A percentile compares a stretch with the other conserved stretches of the same genome.
phyloP scores from a whole-genome alignment of 169 alveolate species.

The Plasmodium gonderi region DNA sequence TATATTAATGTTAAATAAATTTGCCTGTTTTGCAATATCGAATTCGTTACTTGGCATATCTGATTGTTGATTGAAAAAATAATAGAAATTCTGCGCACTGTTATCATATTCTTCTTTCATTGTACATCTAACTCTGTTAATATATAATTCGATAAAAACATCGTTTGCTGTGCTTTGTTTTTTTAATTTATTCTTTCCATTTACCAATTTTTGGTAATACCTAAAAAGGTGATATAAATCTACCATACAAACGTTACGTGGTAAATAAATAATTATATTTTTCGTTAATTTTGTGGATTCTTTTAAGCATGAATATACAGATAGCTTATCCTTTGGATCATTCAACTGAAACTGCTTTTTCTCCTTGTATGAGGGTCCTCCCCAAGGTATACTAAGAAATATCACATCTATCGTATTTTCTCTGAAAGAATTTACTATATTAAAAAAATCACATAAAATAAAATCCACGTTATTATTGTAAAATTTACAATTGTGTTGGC shows the following conservation, averaged over 20 bases:
- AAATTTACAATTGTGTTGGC: conserved; percentile 61
- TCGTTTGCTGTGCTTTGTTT: background rate
- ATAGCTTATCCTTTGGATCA: background rate
- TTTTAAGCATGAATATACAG: conserved; percentile 31
- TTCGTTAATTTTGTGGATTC: conserved; percentile 31
- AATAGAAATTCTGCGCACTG: conserved; percentile 21
- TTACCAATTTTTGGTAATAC: background rate
- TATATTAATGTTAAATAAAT: conserved; percentile 22
- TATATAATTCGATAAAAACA: conserved; percentile 35
- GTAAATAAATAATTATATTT: conserved; percentile 48
- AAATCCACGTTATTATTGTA: conserved; percentile 58
- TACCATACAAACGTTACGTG: conserved; percentile 54
- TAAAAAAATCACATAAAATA: conserved; percentile 61
- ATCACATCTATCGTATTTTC: conserved; percentile 32
- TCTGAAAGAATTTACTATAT: conserved; percentile 30
- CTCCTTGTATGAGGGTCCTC: conserved; percentile 49
- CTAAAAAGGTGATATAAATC: conserved; percentile 13
- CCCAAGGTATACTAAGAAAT: conserved; percentile 65
- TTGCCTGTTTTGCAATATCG: background rate
- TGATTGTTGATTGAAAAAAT: conserved; percentile 19
- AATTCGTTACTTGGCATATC: conserved; percentile 12
- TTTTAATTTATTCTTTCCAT: background rate
- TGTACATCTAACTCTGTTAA: conserved; percentile 26
- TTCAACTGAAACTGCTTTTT: conserved; percentile 27
- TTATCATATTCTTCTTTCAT: background rate